Evolutionary conservation across 495 filamentous ascomycete species (phyloP).

Genomic region (Aspergillus sclerotioniger): DNA sequence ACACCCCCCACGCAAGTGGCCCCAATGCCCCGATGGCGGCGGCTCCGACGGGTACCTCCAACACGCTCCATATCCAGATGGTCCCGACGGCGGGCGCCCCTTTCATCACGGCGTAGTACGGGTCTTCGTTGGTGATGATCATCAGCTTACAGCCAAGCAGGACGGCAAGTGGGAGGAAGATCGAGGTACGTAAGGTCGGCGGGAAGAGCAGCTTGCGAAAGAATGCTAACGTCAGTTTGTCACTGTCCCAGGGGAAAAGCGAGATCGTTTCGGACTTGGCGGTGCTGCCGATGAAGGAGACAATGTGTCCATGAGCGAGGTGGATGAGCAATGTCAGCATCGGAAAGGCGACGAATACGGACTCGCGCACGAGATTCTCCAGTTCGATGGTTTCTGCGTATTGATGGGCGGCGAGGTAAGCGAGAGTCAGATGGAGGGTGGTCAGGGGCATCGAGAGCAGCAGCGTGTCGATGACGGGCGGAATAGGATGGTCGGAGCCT

Average conservation of each 20-base stretch:
- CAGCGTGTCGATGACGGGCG: conserved; percentile 47
- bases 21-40: conserved; percentile 58
- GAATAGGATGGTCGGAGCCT: conserved; percentile 26
- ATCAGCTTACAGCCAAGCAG: conserved; percentile 75
- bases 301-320: conserved; percentile 45
- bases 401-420: conserved; percentile 88
- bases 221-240: conserved; percentile 33
- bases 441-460: conserved; percentile 63
- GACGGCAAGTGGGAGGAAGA: conserved; percentile 53
- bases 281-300: conserved; percentile 25
- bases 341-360: conserved; percentile 36
- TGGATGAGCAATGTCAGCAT: conserved; percentile 44
- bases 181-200: conserved; percentile 30
- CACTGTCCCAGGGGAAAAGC: conserved; percentile 29
- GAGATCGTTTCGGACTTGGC: conserved; percentile 16
- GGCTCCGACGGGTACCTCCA: conserved; percentile 75
- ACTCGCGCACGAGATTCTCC: conserved; percentile 49
- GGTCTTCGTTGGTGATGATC: conserved; percentile 70
- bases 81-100: conserved; percentile 83
- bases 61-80: conserved; percentile 89
- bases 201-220: conserved; percentile 37
- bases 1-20: conserved; percentile 58
- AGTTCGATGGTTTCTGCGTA: conserved; percentile 71
- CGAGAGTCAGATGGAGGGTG: conserved; percentile 83
- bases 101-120: conserved; percentile 90